Base-by-base conservation (phyloP, 257 asterid species). In the Scutellaria baicalensis region DNA sequence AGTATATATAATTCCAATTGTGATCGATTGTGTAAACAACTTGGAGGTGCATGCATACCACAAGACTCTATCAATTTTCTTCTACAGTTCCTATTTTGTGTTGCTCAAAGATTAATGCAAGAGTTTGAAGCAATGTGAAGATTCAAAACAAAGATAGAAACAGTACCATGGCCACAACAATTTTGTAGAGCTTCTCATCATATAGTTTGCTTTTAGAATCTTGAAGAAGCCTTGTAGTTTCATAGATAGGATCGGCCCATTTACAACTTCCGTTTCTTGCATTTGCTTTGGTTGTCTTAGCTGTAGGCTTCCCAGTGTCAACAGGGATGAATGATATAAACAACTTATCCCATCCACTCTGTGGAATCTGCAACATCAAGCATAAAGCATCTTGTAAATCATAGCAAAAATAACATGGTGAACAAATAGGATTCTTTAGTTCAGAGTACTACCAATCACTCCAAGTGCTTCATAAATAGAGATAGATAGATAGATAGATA, bases 211-310 rank as follows among this genome's bases (percentile, higher is more conserved):
- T 89, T 80, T 84, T 87, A 59, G 92, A 79, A 80, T 94, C 95
- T 83, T 94, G 96, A 69, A 91, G 95, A 73, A 94, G 96, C 86
- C 95, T 81, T 10, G 99, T 88, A 43, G 97, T 94, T 84, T 91
- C 99, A 70, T 94, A 94, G 65, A 94, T 94, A 76, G 99, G 97
- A 80, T 91, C 99, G 1, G 90, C 93, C 97, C 99, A 94, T 86
- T 91, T 94, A 79, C 99, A 94, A 52, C 94, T 81, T 67, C 99
- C 97, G 74, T 91, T 94, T 82, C 97, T 81, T 59, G 85, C 97
- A 76, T 84, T 86, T 64, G 99, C 93, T 85, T 94, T 94, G 59
- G 96, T 87, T 65, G 99, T 94, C 80, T 94, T 94, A 61, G 97
- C 84, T 21, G 91, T 84, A 66, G 89, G 82, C 81, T 91, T 94